phyloP scores from a whole-genome alignment of 1,284 basidiomycete genomes.

The Polyporus tsugae region DNA sequence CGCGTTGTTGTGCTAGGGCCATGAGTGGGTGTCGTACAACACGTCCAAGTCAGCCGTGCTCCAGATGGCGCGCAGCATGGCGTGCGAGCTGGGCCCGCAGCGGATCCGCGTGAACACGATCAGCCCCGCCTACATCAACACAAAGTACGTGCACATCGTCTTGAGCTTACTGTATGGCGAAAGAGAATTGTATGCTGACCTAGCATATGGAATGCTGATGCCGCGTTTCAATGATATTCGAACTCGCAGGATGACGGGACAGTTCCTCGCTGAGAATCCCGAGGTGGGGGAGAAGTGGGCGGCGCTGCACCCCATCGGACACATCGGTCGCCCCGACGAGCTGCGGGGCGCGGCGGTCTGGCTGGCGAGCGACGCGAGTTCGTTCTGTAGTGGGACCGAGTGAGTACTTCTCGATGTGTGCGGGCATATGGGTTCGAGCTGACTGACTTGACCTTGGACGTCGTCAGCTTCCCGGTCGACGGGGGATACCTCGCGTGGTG shows the following conservation, averaged over 20 bases:
- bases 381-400: conserved; percentile 80
- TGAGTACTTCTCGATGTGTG: conserved; percentile 53
- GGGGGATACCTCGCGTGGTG: conserved; percentile 1
- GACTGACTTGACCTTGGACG: not conserved
- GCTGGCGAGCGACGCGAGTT: conserved; percentile 81
- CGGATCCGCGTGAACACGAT: conserved; percentile 79
- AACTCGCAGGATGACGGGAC: conserved; percentile 66
- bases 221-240: not conserved
- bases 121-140: conserved; percentile 79
- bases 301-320: conserved; percentile 55
- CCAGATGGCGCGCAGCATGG: conserved; percentile 85
- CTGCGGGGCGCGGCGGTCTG: conserved; percentile 77
- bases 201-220: too few relatives aligned
- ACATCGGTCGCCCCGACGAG: conserved; percentile 83
- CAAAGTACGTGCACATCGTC: conserved; percentile 51
- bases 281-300: conserved; percentile 59
- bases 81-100: conserved; percentile 78
- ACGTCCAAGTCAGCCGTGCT: conserved; percentile 82
- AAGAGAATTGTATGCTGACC: not conserved
- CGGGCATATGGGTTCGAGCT: not conserved
- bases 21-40: conserved; percentile 82
- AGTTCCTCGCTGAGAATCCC: conserved; percentile 74
- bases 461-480: not conserved
- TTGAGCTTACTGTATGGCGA: not conserved
- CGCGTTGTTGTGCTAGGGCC: conserved; percentile 50